Conservation (phyloP, 1,284 basidiomycete genomes). For the Ustilago sp. region DNA sequence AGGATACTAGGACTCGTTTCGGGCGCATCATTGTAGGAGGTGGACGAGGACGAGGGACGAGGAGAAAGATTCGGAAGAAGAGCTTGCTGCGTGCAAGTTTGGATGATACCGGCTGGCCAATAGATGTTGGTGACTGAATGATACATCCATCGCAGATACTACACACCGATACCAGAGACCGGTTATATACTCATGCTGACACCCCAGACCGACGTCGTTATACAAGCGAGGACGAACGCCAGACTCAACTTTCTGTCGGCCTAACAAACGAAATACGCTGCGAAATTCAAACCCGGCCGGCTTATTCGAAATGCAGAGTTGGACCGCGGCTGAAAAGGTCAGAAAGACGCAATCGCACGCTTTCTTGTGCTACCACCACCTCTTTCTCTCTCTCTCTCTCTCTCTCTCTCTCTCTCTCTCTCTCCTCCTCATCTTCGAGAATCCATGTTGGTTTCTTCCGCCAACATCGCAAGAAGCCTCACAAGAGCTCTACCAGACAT, state of each 20-base stretch:
- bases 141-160: too few relatives aligned
- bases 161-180: too few relatives aligned
- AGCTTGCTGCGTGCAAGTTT: too few relatives aligned
- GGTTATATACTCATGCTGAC: too few relatives aligned
- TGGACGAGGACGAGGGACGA: neutral
- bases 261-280: conserved; percentile 6
- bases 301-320: conserved; percentile 1
- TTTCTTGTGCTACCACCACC: too few relatives aligned
- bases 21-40: conserved; percentile 10
- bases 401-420: conserved; percentile 1
- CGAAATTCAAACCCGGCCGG: neutral
- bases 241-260: neutral
- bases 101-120: too few relatives aligned
- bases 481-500: conserved; percentile 3
- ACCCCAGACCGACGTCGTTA: too few relatives aligned
- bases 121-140: too few relatives aligned
- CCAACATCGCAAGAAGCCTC: conserved; percentile 11
- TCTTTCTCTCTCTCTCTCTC: neutral
- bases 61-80: neutral
- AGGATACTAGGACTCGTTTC: conserved; percentile 31
- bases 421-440: neutral
- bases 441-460: conserved; percentile 3
- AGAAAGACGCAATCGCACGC: conserved; percentile 6
- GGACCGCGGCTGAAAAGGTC: conserved; percentile 14
- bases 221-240: neutral